Percentiles rank a stretch among this genome's conserved stretches.
Conservation (phyloP, 106 monocot species). For the Cymbidium sinense region DNA sequence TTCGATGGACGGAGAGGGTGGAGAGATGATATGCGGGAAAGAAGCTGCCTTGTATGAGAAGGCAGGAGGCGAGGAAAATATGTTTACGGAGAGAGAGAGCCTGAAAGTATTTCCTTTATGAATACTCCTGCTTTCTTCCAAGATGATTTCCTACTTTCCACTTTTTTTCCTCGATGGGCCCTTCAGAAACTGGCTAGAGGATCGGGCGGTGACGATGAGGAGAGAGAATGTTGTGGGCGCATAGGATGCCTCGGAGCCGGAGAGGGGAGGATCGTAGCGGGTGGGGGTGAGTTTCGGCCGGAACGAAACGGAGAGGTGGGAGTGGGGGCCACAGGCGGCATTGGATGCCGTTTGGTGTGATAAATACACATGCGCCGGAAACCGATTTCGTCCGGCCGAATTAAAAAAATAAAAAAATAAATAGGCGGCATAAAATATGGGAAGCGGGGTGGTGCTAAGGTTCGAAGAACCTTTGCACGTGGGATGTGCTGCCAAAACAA, state of each 20-base stretch:
- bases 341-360: constrained; percentile 4
- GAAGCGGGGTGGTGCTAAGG: neutral
- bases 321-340: neutral
- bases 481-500: constrained; percentile 6
- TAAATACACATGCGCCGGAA: neutral
- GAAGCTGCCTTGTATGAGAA: neutral
- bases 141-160: constrained; percentile 2
- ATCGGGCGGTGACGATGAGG: neutral
- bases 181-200: neutral
- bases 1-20: neutral
- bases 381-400: constrained; percentile 2
- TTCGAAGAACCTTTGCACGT: constrained; percentile 5
- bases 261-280: neutral
- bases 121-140: neutral
- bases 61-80: neutral
- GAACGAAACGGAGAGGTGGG: neutral
- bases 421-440: neutral
- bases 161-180: neutral
- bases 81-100: neutral
- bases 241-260: no score
- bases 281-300: neutral
- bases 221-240: neutral
- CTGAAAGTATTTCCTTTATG: neutral
- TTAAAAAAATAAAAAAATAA: neutral
- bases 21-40: neutral